Percentiles rank a stretch among this genome's conserved stretches.
These are phyloP conservation scores for Mycena vulgaris DNA, from an alignment of 768 basidiomycete species.

Conservation along the genomic window DNA sequence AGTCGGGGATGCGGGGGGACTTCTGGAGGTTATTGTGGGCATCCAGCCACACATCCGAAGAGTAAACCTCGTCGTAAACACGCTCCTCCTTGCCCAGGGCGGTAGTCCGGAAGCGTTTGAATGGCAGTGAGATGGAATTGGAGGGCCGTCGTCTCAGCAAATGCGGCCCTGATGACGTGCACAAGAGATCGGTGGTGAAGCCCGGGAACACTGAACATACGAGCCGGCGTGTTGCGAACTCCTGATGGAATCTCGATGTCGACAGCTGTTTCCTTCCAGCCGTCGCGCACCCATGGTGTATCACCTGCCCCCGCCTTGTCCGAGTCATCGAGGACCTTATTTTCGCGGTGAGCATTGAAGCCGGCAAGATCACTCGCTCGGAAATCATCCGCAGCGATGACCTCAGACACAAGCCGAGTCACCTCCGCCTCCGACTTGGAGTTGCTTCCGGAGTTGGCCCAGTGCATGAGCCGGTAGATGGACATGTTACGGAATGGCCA, in stretches of 20 bases:
- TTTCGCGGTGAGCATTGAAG: constrained; percentile 40
- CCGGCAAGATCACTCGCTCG: constrained; percentile 2
- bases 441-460: constrained; percentile 14
- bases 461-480: constrained; percentile 16
- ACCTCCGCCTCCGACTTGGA: constrained; percentile 14
- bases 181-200: constrained; percentile 46
- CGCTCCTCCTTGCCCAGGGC: constrained; percentile 31
- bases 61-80: constrained; percentile 44
- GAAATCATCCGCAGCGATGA: constrained; percentile 8
- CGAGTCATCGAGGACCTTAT: constrained; percentile 6
- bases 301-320: constrained; percentile 4
- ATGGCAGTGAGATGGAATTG: constrained; percentile 46
- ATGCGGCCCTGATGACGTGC: constrained; percentile 43
- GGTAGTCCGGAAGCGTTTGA: constrained; percentile 38
- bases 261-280: background rate
- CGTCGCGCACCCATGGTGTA: constrained; percentile 1
- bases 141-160: constrained; percentile 24
- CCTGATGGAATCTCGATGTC: constrained; percentile 7
- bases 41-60: constrained; percentile 42
- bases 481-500: constrained; percentile 8
- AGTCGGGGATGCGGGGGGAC: constrained; percentile 35
- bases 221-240: background rate
- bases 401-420: background rate
- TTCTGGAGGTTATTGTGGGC: constrained; percentile 41
- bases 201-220: constrained; percentile 42